These are phyloP conservation scores for Penicillium dipodomyicola DNA, from an alignment of 495 filamentous ascomycete genomes.

Conservation along the genomic window DNA sequence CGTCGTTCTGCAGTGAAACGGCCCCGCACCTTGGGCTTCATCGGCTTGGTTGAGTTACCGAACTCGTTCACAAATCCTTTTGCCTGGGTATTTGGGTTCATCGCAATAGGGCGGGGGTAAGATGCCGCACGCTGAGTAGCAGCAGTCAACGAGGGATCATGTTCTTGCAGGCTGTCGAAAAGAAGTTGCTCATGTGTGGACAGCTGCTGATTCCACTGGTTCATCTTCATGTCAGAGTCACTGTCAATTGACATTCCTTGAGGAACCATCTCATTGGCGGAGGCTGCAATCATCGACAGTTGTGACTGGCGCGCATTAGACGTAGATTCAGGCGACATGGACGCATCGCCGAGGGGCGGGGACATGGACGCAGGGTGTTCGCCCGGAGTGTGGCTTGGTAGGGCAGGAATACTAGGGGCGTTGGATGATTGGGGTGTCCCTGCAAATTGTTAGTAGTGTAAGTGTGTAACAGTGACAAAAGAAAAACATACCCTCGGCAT, in stretches of 20 bases:
- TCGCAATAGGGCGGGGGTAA: conserved; percentile 54
- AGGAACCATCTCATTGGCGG: conserved; percentile 49
- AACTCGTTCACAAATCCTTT: conserved; percentile 59
- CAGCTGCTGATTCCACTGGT: conserved; percentile 42
- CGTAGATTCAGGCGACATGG: conserved; percentile 40
- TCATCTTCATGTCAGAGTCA: conserved; percentile 39
- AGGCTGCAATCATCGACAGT: conserved; percentile 50
- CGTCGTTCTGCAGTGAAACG: conserved; percentile 66
- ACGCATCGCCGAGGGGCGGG: conserved; percentile 39
- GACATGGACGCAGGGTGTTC: conserved; percentile 41
- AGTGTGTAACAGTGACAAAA: not conserved
- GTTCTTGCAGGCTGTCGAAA: conserved; percentile 47
- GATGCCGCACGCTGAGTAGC: conserved; percentile 46
- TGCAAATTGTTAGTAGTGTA: conserved; percentile 25
- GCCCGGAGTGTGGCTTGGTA: conserved; percentile 33
- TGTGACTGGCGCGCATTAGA: conserved; percentile 47
- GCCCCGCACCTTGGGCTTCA: conserved; percentile 60
- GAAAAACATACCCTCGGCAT: conserved; percentile 24
- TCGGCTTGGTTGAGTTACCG: conserved; percentile 50
- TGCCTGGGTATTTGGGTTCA: conserved; percentile 53
- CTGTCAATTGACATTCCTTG: conserved; percentile 43
- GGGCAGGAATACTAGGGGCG: conserved; percentile 34
- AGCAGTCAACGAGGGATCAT: conserved; percentile 46
- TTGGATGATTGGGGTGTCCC: conserved; percentile 33
- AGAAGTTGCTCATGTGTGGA: conserved; percentile 47